Evolutionary conservation across 2,329 filamentous ascomycete species (phyloP).

Genomic region (Cladosporium sp.): DNA sequence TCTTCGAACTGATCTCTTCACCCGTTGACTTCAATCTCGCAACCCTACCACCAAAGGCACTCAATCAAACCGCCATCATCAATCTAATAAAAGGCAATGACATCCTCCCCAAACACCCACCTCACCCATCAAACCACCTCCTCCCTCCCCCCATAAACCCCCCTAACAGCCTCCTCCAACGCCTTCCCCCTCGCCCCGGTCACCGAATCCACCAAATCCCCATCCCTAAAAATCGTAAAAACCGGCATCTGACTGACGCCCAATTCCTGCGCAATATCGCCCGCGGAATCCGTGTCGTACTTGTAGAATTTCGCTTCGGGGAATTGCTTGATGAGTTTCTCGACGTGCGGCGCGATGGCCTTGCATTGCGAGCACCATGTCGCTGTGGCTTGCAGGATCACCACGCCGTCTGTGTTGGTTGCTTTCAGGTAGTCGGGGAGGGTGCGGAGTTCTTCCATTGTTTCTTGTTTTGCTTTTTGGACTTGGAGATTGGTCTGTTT

Average conservation of each 20-base stretch:
- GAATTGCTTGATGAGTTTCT: constrained; percentile 28
- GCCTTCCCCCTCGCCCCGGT: constrained; percentile 28
- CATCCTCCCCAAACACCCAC: too few relatives aligned
- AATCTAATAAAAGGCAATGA: too few relatives aligned
- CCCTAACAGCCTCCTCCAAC: constrained; percentile 25
- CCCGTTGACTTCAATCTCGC: too few relatives aligned
- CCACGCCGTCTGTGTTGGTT: constrained; percentile 25
- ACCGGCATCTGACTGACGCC: constrained; percentile 29
- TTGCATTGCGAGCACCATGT: constrained; percentile 29
- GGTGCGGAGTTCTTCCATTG: constrained; percentile 29
- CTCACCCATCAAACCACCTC: too few relatives aligned
- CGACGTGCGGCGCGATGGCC: constrained; percentile 29
- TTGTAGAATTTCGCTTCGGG: constrained; percentile 30
- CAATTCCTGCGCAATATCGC: constrained; percentile 30
- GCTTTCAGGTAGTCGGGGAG: constrained; percentile 29
- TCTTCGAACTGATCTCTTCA: too few relatives aligned
- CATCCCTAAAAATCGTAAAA: constrained; percentile 32
- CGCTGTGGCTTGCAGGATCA: constrained; percentile 28
- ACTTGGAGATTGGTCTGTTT: too few relatives aligned
- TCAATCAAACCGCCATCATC: too few relatives aligned
- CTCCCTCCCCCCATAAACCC: constrained; percentile 27
- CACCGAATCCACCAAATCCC: constrained; percentile 25
- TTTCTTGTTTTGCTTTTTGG: not conserved
- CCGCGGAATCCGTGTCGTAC: constrained; percentile 22
- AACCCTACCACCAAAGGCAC: too few relatives aligned